Conservation (phyloP, 2,329 filamentous ascomycete genomes). For the Pseudocercospora eumusae region DNA sequence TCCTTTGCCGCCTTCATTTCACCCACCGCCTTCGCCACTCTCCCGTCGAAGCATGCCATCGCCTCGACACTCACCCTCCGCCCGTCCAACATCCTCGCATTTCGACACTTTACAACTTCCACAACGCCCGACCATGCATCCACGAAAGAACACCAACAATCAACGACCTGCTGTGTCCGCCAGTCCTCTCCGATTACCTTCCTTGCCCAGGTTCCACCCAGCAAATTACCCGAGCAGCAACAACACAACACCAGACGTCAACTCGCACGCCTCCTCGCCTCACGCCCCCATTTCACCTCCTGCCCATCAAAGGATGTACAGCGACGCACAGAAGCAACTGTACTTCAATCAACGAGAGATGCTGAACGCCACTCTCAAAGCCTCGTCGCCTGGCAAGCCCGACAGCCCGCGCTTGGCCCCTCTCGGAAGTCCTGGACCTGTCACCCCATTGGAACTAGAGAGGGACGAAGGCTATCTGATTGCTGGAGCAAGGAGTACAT, state of each 20-base stretch:
- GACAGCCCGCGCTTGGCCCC: slow-evolving; percentile 53
- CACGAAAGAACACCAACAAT: slow-evolving; percentile 36
- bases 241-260: slow-evolving; percentile 42
- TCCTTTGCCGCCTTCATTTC: not conserved
- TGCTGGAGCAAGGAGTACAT: slow-evolving; percentile 43
- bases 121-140: slow-evolving; percentile 33
- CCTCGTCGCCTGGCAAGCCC: slow-evolving; percentile 43
- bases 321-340: slow-evolving; percentile 53
- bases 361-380: slow-evolving; percentile 33
- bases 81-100: slow-evolving; percentile 34
- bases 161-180: slow-evolving; percentile 34
- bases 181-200: slow-evolving; percentile 49
- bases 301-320: slow-evolving; percentile 47
- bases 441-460: slow-evolving; percentile 56
- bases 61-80: slow-evolving; percentile 37
- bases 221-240: slow-evolving; percentile 51
- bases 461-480: slow-evolving; percentile 47
- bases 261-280: slow-evolving; percentile 42
- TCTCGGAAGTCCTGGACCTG: slow-evolving; percentile 54
- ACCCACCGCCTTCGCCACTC: not conserved
- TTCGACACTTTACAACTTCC: slow-evolving; percentile 39
- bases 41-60: slow-evolving; percentile 37
- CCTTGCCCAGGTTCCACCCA: slow-evolving; percentile 55
- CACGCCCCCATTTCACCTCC: slow-evolving; percentile 49
- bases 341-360: slow-evolving; percentile 52